These are phyloP conservation scores for Mycena polygramma DNA, from an alignment of 768 basidiomycete species.

Conservation along the genomic window DNA sequence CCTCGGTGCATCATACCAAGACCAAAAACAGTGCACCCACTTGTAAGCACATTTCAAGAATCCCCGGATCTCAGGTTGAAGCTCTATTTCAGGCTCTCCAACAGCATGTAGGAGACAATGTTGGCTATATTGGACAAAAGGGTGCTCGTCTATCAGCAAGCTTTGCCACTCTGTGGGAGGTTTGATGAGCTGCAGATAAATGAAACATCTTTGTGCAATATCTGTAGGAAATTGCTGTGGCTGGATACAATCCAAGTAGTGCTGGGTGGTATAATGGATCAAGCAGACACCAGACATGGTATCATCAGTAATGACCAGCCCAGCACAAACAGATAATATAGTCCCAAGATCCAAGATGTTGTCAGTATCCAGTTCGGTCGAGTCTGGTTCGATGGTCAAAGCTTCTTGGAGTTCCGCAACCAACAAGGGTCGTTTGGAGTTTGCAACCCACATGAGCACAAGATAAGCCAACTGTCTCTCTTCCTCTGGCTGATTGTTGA, in stretches of 20 bases:
- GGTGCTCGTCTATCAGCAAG: not conserved
- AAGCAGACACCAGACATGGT: constrained; percentile 1
- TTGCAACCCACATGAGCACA: constrained; percentile 5
- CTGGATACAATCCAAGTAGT: constrained; percentile 2
- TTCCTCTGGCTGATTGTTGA: not conserved
- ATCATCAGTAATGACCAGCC: constrained; percentile 14
- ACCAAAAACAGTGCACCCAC: too few relatives aligned
- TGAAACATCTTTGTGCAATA: constrained; percentile 9
- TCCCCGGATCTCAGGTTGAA: constrained; percentile 1
- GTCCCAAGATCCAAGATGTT: constrained; percentile 13
- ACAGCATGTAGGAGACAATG: not conserved
- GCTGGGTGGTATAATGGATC: constrained; percentile 10
- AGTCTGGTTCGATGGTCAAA: constrained; percentile 13
- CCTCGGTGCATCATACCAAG: too few relatives aligned
- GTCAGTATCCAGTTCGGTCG: constrained; percentile 5
- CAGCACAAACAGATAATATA: constrained; percentile 15
- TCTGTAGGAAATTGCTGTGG: not conserved
- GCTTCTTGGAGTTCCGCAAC: constrained; percentile 9
- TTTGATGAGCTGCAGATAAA: too few relatives aligned
- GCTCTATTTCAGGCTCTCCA: not conserved
- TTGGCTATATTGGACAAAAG: constrained; percentile 11
- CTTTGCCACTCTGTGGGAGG: too few relatives aligned
- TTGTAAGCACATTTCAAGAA: too few relatives aligned
- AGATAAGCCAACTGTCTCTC: constrained; percentile 6
- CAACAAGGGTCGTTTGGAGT: not conserved